These are phyloP conservation scores for Loxodes magnus DNA, from an alignment of 73 alveolate species.

Conservation along the genomic window DNA sequence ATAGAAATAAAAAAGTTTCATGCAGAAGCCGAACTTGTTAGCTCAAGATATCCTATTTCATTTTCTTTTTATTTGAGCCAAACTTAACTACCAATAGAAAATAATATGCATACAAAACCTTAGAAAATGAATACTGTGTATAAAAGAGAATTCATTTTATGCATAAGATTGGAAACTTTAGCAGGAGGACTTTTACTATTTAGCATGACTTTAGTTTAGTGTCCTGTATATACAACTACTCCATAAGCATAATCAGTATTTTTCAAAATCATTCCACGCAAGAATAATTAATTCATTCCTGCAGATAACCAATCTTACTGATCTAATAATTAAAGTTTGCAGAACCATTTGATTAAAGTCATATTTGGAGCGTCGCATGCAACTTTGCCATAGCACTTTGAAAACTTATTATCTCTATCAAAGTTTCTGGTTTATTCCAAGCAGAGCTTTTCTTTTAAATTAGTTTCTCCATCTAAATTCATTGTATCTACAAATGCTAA, in stretches of 20 bases:
- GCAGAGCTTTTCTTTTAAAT: slow-evolving; percentile 46
- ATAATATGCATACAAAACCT: slow-evolving; percentile 12
- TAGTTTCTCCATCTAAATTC: slow-evolving; percentile 96
- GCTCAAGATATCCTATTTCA: slow-evolving; percentile 10
- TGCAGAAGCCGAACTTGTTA: neutral
- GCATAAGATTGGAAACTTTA: slow-evolving; percentile 53
- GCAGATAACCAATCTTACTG: too few relatives aligned
- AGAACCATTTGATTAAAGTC: neutral
- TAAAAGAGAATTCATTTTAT: slow-evolving; percentile 31
- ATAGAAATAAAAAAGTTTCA: neutral
- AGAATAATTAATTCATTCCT: too few relatives aligned
- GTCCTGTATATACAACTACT: slow-evolving; percentile 68
- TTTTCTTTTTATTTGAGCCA: slow-evolving; percentile 10
- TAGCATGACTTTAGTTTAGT: slow-evolving; percentile 63
- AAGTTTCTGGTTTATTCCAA: slow-evolving; percentile 2
- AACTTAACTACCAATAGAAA: slow-evolving; percentile 13
- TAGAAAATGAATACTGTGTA: slow-evolving; percentile 34
- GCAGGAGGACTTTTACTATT: slow-evolving; percentile 49
- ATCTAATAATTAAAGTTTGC: too few relatives aligned
- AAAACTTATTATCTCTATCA: too few relatives aligned
- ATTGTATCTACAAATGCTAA: slow-evolving; percentile 89
- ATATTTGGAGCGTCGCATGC: neutral
- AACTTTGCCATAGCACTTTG: neutral
- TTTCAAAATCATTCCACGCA: slow-evolving; percentile 5
- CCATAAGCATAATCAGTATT: slow-evolving; percentile 41